A percentile compares a stretch with the other conserved stretches of the same genome.
phyloP scores from a whole-genome alignment of 78 protist genomes.

The Dictyostelium purpureum region DNA sequence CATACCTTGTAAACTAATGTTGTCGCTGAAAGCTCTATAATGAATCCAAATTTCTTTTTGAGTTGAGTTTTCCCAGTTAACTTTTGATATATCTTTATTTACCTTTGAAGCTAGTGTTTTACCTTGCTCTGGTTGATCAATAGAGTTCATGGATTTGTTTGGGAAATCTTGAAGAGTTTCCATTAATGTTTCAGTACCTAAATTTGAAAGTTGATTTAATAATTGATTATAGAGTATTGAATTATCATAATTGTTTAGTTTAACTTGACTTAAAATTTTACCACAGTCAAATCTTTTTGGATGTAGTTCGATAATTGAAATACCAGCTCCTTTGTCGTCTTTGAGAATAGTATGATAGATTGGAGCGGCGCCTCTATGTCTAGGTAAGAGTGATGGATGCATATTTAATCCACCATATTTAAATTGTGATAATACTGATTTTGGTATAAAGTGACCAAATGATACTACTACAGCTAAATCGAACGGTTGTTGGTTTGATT shows the following conservation, averaged over 20 bases:
- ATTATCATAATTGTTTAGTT: neutral
- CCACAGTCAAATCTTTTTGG: slow-evolving; percentile 66
- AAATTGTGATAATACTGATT: slow-evolving; percentile 18
- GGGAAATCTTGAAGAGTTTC: neutral
- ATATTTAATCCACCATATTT: slow-evolving; percentile 82
- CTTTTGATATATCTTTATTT: neutral
- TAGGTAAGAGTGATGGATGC: slow-evolving; percentile 88
- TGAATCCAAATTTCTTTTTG: neutral
- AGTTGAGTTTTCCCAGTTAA: neutral
- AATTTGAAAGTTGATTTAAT: neutral
- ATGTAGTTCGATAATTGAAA: slow-evolving; percentile 73
- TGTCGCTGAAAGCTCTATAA: slow-evolving; percentile 64
- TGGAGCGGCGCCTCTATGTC: slow-evolving; percentile 87
- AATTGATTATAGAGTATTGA: slow-evolving; percentile 15
- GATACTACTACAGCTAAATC: slow-evolving; percentile 84
- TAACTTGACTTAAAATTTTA: slow-evolving; percentile 44
- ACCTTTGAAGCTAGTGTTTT: slow-evolving; percentile 30
- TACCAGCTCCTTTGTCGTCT: slow-evolving; percentile 77
- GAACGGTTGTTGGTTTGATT: neutral
- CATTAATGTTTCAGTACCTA: neutral
- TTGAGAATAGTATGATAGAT: slow-evolving; percentile 67
- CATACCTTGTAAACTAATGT: neutral
- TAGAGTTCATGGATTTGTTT: neutral
- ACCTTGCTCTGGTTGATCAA: slow-evolving; percentile 9
- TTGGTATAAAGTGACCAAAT: slow-evolving; percentile 85